Percentiles rank a stretch among this genome's conserved stretches.
Conservation (phyloP, 352 stramenopile genomes). For the Phytopythium boreale region DNA sequence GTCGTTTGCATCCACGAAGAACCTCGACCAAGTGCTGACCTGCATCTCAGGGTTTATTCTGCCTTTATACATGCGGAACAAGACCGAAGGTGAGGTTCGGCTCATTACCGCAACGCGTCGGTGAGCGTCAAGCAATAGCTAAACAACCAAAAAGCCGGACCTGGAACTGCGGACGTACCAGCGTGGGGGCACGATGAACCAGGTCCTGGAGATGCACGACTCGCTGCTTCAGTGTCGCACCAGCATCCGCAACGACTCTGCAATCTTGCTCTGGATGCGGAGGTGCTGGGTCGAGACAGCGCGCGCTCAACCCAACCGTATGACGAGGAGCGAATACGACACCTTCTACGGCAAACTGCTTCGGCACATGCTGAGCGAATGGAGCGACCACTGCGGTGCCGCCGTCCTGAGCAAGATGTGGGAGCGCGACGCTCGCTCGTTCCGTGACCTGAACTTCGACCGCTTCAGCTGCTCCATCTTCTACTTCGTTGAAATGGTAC, state of each 20-base stretch:
- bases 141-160: no score
- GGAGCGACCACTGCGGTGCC: constrained; percentile 30
- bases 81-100: no score
- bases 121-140: no score
- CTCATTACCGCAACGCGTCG: no score
- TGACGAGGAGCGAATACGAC: constrained; percentile 26
- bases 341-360: constrained; percentile 35
- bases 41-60: no score
- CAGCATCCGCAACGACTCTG: constrained; percentile 27
- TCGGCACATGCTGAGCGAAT: constrained; percentile 38
- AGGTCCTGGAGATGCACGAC: constrained; percentile 21
- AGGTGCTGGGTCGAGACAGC: constrained; percentile 23
- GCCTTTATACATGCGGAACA: no score
- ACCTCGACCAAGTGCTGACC: no score
- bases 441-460: constrained; percentile 27
- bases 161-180: neutral
- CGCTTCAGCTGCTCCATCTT: constrained; percentile 50
- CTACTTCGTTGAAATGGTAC: constrained; percentile 44
- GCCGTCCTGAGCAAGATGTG: constrained; percentile 31
- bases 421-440: constrained; percentile 20
- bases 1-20: no score
- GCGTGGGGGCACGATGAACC: constrained; percentile 16
- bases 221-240: constrained; percentile 28
- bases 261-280: constrained; percentile 31
- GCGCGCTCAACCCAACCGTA: neutral